Conservation (phyloP, 495 filamentous ascomycete species). For the Neurospora sp. region DNA sequence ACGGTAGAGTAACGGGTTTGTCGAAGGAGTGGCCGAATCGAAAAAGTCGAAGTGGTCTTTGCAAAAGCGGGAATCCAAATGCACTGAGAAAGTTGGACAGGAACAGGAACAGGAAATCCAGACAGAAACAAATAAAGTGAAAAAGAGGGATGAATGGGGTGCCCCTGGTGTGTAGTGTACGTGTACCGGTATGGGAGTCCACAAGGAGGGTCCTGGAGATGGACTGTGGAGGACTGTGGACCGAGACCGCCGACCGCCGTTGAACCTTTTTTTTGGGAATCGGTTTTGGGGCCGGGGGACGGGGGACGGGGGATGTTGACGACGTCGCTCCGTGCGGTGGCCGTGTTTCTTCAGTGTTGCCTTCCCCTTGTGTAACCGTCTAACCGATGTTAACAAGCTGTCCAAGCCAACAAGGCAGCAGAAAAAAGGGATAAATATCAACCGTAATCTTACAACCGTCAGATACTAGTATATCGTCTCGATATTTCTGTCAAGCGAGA, state of each 20-base stretch:
- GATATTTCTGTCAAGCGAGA: neutral
- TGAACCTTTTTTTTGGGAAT: neutral
- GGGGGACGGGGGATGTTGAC: neutral
- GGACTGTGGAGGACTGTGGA: neutral
- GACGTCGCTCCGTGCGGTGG: neutral
- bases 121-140: neutral
- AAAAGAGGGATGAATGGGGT: neutral
- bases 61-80: neutral
- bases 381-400: neutral
- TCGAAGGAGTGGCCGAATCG: neutral
- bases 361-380: neutral
- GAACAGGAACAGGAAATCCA: neutral
- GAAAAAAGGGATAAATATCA: neutral
- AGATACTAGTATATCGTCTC: neutral
- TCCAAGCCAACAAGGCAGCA: neutral
- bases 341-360: neutral
- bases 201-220: neutral
- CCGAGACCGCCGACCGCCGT: neutral
- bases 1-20: neutral
- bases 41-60: neutral
- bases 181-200: neutral
- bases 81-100: neutral
- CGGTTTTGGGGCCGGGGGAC: neutral
- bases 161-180: neutral
- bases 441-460: neutral